A percentile compares a stretch with the other conserved stretches of the same genome.
phyloP scores from a whole-genome alignment of 2,329 filamentous ascomycete species.

The Fusarium sp. region DNA sequence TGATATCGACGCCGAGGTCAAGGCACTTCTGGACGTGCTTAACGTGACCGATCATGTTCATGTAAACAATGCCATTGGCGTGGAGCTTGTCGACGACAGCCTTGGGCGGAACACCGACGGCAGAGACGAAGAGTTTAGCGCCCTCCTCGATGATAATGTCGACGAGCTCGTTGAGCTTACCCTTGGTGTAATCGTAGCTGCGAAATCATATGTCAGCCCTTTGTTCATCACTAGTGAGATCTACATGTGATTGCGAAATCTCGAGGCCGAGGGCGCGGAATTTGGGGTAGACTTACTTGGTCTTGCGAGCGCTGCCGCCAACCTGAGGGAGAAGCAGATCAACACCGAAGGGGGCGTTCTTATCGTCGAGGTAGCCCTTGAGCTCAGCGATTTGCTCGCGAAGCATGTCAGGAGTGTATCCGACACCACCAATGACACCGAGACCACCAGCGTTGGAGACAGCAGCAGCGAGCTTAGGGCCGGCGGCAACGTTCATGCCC shows the following conservation, averaged over 20 bases:
- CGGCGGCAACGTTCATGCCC: conserved; percentile 99
- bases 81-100: conserved; percentile 90
- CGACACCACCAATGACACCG: conserved; percentile 94
- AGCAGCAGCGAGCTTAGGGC: conserved; percentile 93
- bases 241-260: conserved; percentile 36
- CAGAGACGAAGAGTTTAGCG: conserved; percentile 93
- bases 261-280: neutral
- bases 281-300: conserved; percentile 67
- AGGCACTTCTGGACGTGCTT: conserved; percentile 99
- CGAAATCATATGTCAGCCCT: conserved; percentile 18
- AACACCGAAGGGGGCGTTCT: conserved; percentile 95
- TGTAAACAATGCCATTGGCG: conserved; percentile 87
- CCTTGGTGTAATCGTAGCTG: conserved; percentile 99
- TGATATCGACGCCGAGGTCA: conserved; percentile 90
- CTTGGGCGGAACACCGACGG: conserved; percentile 92
- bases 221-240: neutral
- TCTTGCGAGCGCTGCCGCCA: conserved; percentile 92
- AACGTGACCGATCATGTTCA: conserved; percentile 99
- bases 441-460: conserved; percentile 97
- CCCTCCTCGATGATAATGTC: conserved; percentile 93
- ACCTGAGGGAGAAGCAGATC: conserved; percentile 95
- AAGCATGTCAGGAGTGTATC: conserved; percentile 98
- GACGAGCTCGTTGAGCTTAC: conserved; percentile 90
- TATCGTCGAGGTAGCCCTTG: conserved; percentile 86
- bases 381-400: conserved; percentile 93